phyloP scores from a whole-genome alignment of 768 basidiomycete genomes.

The Lentinus tigrinus region DNA sequence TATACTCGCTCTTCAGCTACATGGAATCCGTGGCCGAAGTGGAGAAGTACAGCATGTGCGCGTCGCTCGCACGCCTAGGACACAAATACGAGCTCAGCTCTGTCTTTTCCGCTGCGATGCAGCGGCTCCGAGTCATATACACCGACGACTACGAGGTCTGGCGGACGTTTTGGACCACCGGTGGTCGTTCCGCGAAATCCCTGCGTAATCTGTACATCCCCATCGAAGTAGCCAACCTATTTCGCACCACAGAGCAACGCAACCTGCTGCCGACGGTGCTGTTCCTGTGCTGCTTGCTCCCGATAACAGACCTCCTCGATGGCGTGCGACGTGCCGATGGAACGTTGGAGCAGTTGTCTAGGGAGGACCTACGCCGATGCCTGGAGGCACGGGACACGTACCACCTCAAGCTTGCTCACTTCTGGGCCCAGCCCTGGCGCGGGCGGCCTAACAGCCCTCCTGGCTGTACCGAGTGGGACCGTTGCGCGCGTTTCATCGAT shows the following conservation, averaged over 20 bases:
- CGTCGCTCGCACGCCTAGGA: constrained; percentile 5
- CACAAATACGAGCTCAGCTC: constrained; percentile 7
- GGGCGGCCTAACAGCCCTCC: no score
- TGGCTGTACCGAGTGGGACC: no score
- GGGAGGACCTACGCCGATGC: not conserved
- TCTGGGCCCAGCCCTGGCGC: no score
- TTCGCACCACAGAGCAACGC: not conserved
- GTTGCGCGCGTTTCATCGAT: no score
- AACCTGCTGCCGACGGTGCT: not conserved
- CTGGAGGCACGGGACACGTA: no score
- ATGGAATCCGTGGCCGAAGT: not conserved
- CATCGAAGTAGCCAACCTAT: not conserved
- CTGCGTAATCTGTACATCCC: not conserved
- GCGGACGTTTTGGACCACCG: not conserved
- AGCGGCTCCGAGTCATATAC: not conserved
- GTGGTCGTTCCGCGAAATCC: not conserved
- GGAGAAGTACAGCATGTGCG: not conserved
- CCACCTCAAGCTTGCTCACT: no score
- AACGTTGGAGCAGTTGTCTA: not conserved
- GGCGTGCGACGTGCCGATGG: not conserved
- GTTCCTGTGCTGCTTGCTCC: not conserved
- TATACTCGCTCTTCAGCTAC: not conserved
- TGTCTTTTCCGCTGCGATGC: not conserved
- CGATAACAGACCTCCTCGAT: not conserved
- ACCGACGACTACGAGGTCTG: not conserved